Conservation (phyloP, 2,329 filamentous ascomycete species). For the Stachybotrys echinatus region DNA sequence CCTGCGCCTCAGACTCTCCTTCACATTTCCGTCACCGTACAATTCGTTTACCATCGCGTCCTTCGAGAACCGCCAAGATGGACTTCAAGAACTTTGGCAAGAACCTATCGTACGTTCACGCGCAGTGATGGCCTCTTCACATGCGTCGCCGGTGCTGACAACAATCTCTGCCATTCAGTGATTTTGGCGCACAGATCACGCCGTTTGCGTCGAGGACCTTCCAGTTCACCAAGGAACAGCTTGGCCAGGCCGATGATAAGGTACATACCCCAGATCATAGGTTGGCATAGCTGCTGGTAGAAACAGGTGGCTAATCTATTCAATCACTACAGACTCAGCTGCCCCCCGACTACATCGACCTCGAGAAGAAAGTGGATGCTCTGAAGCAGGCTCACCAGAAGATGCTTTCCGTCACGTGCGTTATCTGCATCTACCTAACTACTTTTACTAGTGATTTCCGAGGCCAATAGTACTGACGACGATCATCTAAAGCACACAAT, state of each 20-base stretch:
- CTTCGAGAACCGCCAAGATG: slow-evolving; percentile 29
- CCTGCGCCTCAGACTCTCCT: slow-evolving; percentile 1
- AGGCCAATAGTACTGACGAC: slow-evolving; percentile 15
- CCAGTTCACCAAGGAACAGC: slow-evolving; percentile 97
- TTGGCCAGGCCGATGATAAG: slow-evolving; percentile 93
- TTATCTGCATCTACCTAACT: slow-evolving; percentile 15
- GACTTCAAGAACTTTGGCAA: slow-evolving; percentile 57
- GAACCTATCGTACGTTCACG: slow-evolving; percentile 44
- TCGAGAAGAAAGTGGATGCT: slow-evolving; percentile 97
- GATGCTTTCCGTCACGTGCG: slow-evolving; percentile 92
- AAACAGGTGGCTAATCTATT: background rate
- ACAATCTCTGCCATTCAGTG: slow-evolving; percentile 26
- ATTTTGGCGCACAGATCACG: slow-evolving; percentile 74
- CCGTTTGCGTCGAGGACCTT: slow-evolving; percentile 91
- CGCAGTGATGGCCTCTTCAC: slow-evolving; percentile 4
- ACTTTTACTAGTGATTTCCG: too few species aligned
- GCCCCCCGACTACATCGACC: slow-evolving; percentile 93
- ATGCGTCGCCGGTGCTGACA: background rate
- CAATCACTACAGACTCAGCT: slow-evolving; percentile 70
- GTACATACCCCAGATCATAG: slow-evolving; percentile 35
- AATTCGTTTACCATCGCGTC: background rate
- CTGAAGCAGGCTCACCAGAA: slow-evolving; percentile 96
- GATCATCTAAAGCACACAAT: slow-evolving; percentile 65
- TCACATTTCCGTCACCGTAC: too few species aligned
- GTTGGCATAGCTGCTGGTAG: background rate